Conservation (phyloP, 768 basidiomycete genomes). For the Naematelia encephala region DNA sequence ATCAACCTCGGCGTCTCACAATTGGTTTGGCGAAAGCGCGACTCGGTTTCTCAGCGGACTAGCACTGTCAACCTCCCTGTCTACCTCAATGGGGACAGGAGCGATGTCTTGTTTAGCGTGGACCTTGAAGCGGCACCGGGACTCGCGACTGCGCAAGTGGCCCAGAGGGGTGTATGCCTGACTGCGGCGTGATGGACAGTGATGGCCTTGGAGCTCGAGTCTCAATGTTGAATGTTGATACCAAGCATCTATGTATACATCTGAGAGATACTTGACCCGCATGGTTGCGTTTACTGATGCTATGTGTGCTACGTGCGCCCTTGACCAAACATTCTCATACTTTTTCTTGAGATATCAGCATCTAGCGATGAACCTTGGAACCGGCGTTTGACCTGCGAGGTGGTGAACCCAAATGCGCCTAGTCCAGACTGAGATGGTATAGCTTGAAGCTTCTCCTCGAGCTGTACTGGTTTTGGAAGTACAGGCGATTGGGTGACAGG, state of each 20-base stretch:
- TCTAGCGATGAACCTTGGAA: not conserved
- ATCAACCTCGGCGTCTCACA: conserved; percentile 76
- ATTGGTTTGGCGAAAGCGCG: conserved; percentile 71
- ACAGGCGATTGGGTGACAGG: no score
- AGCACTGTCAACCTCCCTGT: conserved; percentile 74
- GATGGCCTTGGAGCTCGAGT: no score
- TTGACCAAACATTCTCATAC: not conserved
- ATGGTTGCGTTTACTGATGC: not conserved
- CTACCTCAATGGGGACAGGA: conserved; percentile 78
- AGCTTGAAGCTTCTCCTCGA: no score
- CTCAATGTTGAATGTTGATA: no score
- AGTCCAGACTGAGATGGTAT: not conserved
- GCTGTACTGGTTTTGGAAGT: no score
- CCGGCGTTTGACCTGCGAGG: not conserved
- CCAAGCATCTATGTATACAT: not conserved
- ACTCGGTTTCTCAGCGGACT: conserved; percentile 52
- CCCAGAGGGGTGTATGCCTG: conserved; percentile 85
- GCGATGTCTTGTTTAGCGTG: conserved; percentile 85
- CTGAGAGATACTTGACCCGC: not conserved
- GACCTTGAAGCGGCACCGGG: conserved; percentile 69
- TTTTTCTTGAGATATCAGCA: not conserved
- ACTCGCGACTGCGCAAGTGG: conserved; percentile 65
- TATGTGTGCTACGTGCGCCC: not conserved
- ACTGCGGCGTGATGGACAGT: conserved; percentile 59
- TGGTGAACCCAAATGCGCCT: not conserved